Base-by-base conservation (phyloP, 2,329 filamentous ascomycete genomes). In the Macrophomina pseudophaseolina region DNA sequence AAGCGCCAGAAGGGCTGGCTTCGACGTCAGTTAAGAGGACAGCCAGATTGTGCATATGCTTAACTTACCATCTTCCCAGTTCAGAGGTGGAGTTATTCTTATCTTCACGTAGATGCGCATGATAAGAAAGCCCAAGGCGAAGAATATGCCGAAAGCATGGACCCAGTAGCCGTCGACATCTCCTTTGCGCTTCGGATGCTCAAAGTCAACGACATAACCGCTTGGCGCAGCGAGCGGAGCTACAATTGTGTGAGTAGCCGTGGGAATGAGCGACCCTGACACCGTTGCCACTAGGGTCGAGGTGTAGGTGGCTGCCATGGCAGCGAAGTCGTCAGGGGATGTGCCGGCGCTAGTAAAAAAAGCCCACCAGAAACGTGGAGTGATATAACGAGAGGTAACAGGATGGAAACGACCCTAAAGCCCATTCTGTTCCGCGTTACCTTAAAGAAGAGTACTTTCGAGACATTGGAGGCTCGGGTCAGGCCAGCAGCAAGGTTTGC, bases 121-220 rank as follows among this genome's bases (percentile, higher is more conserved):
- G 1, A 65, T 44, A 9, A 75, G 53, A 52, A 76, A 74, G 0
- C 68, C 16, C 1, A 73, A 18, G 0, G 71, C 67, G 1, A 75
- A 49, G 5, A 70, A 48, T 16, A 69, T 72, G 16, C 73, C 72
- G 5, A 74, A 65, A 1, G 66, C 71, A 40, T 68, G 67, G 1
- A 75, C 56, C 5, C 65, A 64, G 53, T 75, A 76, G 2, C 71
- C 52, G 11, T 69, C 54, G 2, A 49, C 46, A 12, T 71, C 63
- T 11, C 68, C 67, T 49, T 69, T 67, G 7, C 70, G 67, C 44
- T 69, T 66, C 2, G 74, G 74, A 23, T 75, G 71, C 7, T 68
- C 71, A 64, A 75, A 76, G 65, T 75, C 65, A 30, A 75, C 72
- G 5, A 71, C 67, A 66, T 75, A 76, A 16, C 73, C 73, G 14